A percentile compares a stretch with the other conserved stretches of the same genome.
Conservation (phyloP, 352 stramenopile species). For the Thalassiosira hispida region DNA sequence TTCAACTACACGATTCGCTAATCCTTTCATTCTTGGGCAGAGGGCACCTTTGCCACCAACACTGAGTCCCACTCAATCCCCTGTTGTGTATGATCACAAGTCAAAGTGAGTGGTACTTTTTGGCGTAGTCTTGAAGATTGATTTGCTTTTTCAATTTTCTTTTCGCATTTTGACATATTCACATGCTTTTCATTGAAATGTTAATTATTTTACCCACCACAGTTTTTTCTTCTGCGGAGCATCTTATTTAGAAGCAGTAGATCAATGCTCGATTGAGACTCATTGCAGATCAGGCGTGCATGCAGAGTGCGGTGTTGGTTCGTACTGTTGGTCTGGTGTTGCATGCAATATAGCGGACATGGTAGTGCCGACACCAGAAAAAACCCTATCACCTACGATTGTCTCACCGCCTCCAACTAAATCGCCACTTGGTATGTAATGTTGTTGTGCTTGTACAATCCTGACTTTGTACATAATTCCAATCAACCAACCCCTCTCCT, state of each 20-base stretch:
- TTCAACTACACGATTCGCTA: background rate
- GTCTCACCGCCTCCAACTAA: background rate
- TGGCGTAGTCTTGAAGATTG: background rate
- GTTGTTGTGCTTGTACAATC: background rate
- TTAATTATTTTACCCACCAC: too few species aligned
- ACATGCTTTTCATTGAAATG: too few species aligned
- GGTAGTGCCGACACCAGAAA: background rate
- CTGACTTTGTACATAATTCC: background rate
- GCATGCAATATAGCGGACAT: background rate
- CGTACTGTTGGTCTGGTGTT: background rate
- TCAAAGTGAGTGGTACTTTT: constrained; percentile 4
- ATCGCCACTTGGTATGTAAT: background rate
- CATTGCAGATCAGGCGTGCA: background rate
- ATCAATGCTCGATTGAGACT: background rate
- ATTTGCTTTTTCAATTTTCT: too few species aligned
- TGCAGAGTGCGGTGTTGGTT: background rate
- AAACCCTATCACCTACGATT: background rate
- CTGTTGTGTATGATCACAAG: background rate
- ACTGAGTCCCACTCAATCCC: background rate
- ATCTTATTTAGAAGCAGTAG: background rate
- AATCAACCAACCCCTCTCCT: background rate
- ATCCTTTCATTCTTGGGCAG: background rate
- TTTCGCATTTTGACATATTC: background rate
- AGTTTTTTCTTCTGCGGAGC: background rate
- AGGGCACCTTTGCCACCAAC: background rate